Evolutionary conservation across 768 basidiomycete genomes (phyloP).

Genomic region (Tylopilus balloui): DNA sequence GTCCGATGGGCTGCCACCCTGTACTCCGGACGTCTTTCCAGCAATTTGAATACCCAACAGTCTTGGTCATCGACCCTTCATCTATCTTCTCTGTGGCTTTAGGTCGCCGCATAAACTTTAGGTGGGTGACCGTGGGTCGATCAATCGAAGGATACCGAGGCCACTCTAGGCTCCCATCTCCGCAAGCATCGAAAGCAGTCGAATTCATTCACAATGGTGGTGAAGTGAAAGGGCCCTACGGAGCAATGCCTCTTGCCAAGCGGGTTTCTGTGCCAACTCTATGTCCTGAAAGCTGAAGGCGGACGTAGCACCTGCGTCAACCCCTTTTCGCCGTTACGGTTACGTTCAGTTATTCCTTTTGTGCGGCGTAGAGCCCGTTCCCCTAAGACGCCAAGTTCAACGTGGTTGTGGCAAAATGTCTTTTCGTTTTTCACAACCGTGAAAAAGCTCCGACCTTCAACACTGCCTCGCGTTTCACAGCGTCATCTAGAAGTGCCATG

Average conservation of each 20-base stretch:
- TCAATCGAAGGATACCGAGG: not conserved
- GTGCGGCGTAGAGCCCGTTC: not conserved
- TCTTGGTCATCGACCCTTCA: not conserved
- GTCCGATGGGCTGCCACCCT: slow-evolving; percentile 10
- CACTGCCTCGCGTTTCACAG: slow-evolving; percentile 15
- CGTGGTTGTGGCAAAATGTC: slow-evolving; percentile 1
- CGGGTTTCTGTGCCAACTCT: not conserved
- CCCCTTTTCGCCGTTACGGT: not conserved
- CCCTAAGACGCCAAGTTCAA: not conserved
- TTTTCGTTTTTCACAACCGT: slow-evolving; percentile 1
- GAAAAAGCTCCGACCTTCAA: slow-evolving; percentile 6
- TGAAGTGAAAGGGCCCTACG: not conserved
- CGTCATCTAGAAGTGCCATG: slow-evolving; percentile 1
- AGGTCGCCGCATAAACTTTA: not conserved
- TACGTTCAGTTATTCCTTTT: slow-evolving; percentile 2
- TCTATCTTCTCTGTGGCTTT: slow-evolving; percentile 3
- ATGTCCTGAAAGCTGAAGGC: not conserved
- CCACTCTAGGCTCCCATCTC: slow-evolving; percentile 2
- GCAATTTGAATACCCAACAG: slow-evolving; percentile 2
- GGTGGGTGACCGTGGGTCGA: not conserved
- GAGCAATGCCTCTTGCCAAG: not conserved
- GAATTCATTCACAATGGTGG: not conserved
- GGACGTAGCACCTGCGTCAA: not conserved
- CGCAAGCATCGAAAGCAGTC: slow-evolving; percentile 1
- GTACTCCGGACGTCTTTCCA: slow-evolving; percentile 12